Conservation (phyloP, 1,284 basidiomycete genomes). For the Pseudozyma tsukubaensis region DNA sequence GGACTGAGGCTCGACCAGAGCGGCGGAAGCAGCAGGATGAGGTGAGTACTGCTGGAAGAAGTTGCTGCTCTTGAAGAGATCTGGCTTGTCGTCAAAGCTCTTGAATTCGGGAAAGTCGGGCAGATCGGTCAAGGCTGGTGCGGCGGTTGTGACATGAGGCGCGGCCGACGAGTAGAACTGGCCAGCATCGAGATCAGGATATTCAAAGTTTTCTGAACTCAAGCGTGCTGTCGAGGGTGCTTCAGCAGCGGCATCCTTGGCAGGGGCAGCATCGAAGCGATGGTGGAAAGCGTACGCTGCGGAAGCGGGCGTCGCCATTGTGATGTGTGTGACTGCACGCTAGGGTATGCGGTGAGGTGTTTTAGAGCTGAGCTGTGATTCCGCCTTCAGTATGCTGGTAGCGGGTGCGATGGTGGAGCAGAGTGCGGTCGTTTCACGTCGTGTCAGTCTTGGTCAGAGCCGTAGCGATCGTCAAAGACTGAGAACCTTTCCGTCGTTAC, state of each 20-base stretch:
- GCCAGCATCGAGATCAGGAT: slow-evolving; percentile 44
- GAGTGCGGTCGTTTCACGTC: no score
- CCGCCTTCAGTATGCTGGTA: no score
- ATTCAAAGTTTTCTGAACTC: slow-evolving; percentile 29
- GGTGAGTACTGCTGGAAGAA: slow-evolving; percentile 42
- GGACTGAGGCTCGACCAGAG: slow-evolving; percentile 39
- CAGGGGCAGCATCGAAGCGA: slow-evolving; percentile 34
- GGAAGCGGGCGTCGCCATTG: slow-evolving; percentile 37
- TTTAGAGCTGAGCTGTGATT: no score
- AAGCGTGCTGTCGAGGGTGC: slow-evolving; percentile 1
- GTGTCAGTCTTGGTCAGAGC: no score
- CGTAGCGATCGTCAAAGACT: no score
- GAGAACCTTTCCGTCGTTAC: no score
- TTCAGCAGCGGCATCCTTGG: slow-evolving; percentile 7
- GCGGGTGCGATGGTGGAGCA: no score
- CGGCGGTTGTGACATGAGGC: slow-evolving; percentile 9
- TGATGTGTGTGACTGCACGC: slow-evolving; percentile 2
- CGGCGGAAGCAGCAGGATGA: slow-evolving; percentile 26
- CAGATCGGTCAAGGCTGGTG: slow-evolving; percentile 16
- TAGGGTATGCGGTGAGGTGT: no score
- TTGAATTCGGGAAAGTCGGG: slow-evolving; percentile 47
- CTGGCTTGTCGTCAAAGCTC: slow-evolving; percentile 26
- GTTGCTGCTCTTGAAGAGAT: slow-evolving; percentile 34
- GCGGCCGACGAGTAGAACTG: slow-evolving; percentile 42
- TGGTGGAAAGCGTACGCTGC: slow-evolving; percentile 43